Percentiles rank a stretch among this genome's conserved stretches.
Evolutionary conservation across 2,329 filamentous ascomycete species (phyloP).

Genomic region (Monosporascus sp.): DNA sequence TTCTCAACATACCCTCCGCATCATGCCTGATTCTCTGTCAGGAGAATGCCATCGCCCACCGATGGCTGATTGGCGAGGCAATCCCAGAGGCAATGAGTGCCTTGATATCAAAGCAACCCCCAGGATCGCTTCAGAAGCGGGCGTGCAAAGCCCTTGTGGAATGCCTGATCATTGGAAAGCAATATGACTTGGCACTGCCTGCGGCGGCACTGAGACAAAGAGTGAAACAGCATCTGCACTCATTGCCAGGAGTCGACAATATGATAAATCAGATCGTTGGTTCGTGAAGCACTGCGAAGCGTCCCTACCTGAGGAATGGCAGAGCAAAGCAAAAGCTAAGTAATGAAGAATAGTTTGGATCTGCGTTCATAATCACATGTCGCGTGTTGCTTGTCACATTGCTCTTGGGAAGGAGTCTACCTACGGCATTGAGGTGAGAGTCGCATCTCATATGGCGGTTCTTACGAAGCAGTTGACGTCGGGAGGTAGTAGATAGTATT

Average conservation of each 20-base stretch:
- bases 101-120: slow-evolving; percentile 16
- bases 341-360: not conserved
- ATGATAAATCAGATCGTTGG: slow-evolving; percentile 2
- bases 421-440: too few species aligned
- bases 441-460: too few species aligned
- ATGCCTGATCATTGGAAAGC: slow-evolving; percentile 16
- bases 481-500: too few species aligned
- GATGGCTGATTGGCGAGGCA: not conserved
- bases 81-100: slow-evolving; percentile 4
- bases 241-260: slow-evolving; percentile 2
- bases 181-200: slow-evolving; percentile 9
- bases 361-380: not conserved
- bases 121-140: slow-evolving; percentile 10
- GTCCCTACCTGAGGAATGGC: not conserved
- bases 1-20: slow-evolving; percentile 6
- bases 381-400: not conserved
- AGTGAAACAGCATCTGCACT: slow-evolving; percentile 10
- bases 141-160: slow-evolving; percentile 14
- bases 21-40: slow-evolving; percentile 20
- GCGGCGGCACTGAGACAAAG: slow-evolving; percentile 2
- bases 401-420: too few species aligned
- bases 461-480: too few species aligned
- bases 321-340: not conserved
- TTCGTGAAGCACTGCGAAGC: not conserved
- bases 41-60: slow-evolving; percentile 12